Evolutionary conservation across 208 protist genomes (phyloP), one percentile per base, ranked within the genome.

Genomic region (Leishmania braziliensis): DNA sequence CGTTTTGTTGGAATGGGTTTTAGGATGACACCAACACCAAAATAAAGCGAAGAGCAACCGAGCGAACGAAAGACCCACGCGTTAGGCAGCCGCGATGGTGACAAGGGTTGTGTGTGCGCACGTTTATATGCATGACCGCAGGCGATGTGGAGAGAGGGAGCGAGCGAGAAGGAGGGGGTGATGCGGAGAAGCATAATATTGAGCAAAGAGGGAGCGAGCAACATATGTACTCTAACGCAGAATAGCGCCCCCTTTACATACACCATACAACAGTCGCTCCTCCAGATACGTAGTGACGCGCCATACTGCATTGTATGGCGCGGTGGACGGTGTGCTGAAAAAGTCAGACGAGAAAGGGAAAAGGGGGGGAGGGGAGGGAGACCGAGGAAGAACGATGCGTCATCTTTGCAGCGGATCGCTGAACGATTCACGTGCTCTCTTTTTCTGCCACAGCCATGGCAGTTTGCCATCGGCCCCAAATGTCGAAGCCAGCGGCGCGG

Each of bases 71-170:
- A 63, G 26, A n/a, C 58, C 43, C 58, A n/a, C 58, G 58, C 58
- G 26, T 63, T 29, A 63, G 6, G 26, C 58, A 29, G 58, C 9
- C 8, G 58, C 23, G 43, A 58, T 54, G 63, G 8, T 77, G 36
- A 36, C 53, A 23, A 20, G n/a, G 51, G 14, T 10, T 63, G 29
- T 23, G 74, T 65, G 56, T 39, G 74, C 29, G 33, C n/a, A 4
- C 18, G n/a, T 65, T 20, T 69, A 18, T 78, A 36, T 68, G 26
- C 68, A 51, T 63, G 78, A 43, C 33, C n/a, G 48, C 69, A 43
- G 63, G 14, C 48, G 43, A 60, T 39, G 23, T 20, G 54, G 14
- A 82, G 36, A 75, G 39, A 75, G 39, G 54, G 70, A 39, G 70
- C 23, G 39, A 48, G 70, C 12, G 26, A 3, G 58, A 12, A 9